These are phyloP conservation scores for Periglandula ipomoeae DNA, from an alignment of 2,329 filamentous ascomycete genomes.

Conservation along the genomic window DNA sequence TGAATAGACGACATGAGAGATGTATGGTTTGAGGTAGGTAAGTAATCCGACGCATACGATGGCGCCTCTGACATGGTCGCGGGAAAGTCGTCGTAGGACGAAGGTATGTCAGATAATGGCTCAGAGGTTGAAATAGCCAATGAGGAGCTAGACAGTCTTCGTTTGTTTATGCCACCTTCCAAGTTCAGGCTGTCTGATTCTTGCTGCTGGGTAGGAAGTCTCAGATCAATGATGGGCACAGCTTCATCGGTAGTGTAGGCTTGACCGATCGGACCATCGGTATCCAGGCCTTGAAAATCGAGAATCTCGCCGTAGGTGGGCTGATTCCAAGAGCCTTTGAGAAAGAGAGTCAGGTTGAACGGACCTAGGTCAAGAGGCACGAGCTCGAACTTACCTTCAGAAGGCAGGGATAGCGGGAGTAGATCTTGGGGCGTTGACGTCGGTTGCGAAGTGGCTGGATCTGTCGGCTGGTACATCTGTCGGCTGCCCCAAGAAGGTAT, in stretches of 20 bases:
- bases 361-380: not conserved
- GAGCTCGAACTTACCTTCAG: constrained; percentile 4
- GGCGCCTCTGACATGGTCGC: constrained; percentile 56
- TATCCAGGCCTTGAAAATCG: constrained; percentile 45
- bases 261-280: constrained; percentile 52
- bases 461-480: not conserved
- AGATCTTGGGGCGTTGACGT: constrained; percentile 8
- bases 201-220: constrained; percentile 36
- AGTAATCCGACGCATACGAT: constrained; percentile 58
- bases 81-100: constrained; percentile 63
- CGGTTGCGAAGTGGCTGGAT: constrained; percentile 8
- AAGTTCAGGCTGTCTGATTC: constrained; percentile 43
- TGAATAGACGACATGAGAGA: constrained; percentile 64
- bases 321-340: constrained; percentile 33
- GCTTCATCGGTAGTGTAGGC: constrained; percentile 54
- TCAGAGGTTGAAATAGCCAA: constrained; percentile 63
- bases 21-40: constrained; percentile 56
- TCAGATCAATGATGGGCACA: constrained; percentile 52
- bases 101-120: constrained; percentile 56
- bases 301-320: constrained; percentile 49
- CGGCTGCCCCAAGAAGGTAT: constrained; percentile 10
- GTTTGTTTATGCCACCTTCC: constrained; percentile 43
- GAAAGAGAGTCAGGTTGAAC: not conserved
- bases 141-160: constrained; percentile 63
- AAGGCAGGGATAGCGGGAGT: constrained; percentile 6